phyloP scores from a whole-genome alignment of 2,329 filamentous ascomycete species.

The Trichoderma citrinoviride region DNA sequence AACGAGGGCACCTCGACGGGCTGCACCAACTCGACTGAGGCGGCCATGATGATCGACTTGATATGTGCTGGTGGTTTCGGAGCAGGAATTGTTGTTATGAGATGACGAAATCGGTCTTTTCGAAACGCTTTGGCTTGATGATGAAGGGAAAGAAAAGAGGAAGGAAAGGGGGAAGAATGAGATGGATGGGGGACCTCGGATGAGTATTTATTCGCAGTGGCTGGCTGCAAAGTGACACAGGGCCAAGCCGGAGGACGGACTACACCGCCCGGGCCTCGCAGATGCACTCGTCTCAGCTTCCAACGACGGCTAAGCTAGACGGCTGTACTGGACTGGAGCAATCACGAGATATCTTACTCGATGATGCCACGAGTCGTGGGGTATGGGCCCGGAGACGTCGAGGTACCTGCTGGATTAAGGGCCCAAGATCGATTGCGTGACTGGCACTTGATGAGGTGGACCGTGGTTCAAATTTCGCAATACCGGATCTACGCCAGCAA shows the following conservation, averaged over 20 bases:
- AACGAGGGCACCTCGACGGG: conserved; percentile 28
- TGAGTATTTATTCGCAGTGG: conserved; percentile 10
- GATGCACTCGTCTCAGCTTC: background rate
- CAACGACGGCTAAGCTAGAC: background rate
- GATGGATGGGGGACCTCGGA: background rate
- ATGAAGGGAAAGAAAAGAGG: background rate
- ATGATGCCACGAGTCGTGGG: conserved; percentile 19
- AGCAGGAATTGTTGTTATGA: background rate
- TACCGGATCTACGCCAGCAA: conserved; percentile 15
- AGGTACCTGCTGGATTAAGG: conserved; percentile 1
- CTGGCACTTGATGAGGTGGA: conserved; percentile 23
- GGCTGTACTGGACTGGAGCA: conserved; percentile 1
- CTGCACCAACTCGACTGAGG: conserved; percentile 27
- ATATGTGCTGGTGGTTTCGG: background rate
- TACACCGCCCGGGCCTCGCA: conserved; percentile 2
- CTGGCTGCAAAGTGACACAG: conserved; percentile 5
- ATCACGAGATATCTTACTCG: conserved; percentile 14
- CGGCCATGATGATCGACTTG: conserved; percentile 30
- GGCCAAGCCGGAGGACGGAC: background rate
- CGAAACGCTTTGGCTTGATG: background rate
- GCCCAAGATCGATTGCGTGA: conserved; percentile 12
- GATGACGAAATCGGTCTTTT: background rate
- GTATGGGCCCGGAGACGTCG: conserved; percentile 10
- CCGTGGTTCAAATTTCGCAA: conserved; percentile 23
- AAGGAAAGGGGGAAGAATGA: background rate